Evolutionary conservation across 1,284 basidiomycete species (phyloP).

Genomic region (Lentinus polychrous): DNA sequence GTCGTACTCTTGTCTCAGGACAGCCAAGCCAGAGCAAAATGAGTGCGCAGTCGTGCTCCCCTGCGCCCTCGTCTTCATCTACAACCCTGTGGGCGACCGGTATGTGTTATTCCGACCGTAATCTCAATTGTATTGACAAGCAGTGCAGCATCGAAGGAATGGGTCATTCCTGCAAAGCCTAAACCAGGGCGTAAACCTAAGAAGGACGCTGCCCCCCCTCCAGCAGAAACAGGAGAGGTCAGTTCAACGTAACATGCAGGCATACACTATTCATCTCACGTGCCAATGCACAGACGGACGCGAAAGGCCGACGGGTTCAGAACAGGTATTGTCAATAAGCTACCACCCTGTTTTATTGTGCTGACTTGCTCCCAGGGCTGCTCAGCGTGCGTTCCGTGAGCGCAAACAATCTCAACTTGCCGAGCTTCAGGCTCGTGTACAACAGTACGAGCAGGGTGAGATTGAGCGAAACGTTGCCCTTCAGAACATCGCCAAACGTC

Average conservation of each 20-base stretch:
- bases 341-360: slow-evolving; percentile 1
- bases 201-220: slow-evolving; percentile 43
- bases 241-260: slow-evolving; percentile 9
- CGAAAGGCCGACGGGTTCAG: slow-evolving; percentile 64
- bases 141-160: slow-evolving; percentile 74
- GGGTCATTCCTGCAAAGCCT: slow-evolving; percentile 84
- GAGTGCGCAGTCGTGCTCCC: slow-evolving; percentile 22
- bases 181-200: slow-evolving; percentile 89
- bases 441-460: slow-evolving; percentile 85
- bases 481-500: slow-evolving; percentile 77
- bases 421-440: slow-evolving; percentile 84
- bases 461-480: slow-evolving; percentile 84
- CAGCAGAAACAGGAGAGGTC: slow-evolving; percentile 44
- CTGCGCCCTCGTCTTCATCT: slow-evolving; percentile 32
- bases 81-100: slow-evolving; percentile 43
- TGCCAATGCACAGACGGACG: slow-evolving; percentile 33
- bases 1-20: not conserved
- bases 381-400: slow-evolving; percentile 87
- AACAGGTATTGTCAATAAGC: slow-evolving; percentile 47
- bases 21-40: slow-evolving; percentile 13
- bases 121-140: slow-evolving; percentile 10
- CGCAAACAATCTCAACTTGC: slow-evolving; percentile 86
- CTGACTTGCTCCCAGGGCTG: slow-evolving; percentile 47
- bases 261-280: slow-evolving; percentile 12
- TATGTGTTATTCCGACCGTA: slow-evolving; percentile 18